Evolutionary conservation across 2,329 filamentous ascomycete genomes (phyloP).

Genomic region (Ophiostoma ulmi): DNA sequence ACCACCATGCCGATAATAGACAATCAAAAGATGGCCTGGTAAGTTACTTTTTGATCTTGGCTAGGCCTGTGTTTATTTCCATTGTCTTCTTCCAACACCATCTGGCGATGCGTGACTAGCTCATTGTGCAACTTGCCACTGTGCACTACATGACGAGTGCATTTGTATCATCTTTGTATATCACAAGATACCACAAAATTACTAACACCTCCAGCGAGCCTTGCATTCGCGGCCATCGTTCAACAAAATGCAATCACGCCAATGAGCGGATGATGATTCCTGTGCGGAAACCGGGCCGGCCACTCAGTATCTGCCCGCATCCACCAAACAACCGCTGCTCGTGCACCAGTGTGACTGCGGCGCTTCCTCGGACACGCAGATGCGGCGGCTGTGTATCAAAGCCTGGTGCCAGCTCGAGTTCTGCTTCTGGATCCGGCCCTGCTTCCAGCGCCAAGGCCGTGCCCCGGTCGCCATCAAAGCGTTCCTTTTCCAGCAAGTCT

Average conservation of each 20-base stretch:
- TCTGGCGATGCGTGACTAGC: background rate
- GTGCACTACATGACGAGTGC: too few relatives aligned
- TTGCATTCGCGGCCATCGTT: conserved; percentile 70
- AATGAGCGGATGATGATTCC: conserved; percentile 63
- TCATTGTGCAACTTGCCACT: background rate
- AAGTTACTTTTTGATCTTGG: conserved; percentile 35
- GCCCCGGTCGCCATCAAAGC: conserved; percentile 35
- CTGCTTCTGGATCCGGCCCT: conserved; percentile 17
- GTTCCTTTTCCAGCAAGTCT: conserved; percentile 30
- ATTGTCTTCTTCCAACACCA: background rate
- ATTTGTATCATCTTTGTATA: background rate
- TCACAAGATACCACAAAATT: background rate
- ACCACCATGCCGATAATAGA: conserved; percentile 64
- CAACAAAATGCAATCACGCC: conserved; percentile 67
- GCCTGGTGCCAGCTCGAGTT: conserved; percentile 24
- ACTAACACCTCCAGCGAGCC: conserved; percentile 50
- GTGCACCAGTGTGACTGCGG: conserved; percentile 59
- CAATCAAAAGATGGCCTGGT: conserved; percentile 70
- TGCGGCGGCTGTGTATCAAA: conserved; percentile 44
- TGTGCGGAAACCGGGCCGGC: conserved; percentile 66
- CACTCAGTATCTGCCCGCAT: conserved; percentile 65
- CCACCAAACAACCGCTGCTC: conserved; percentile 56
- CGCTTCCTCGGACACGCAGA: conserved; percentile 54
- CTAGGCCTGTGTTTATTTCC: background rate
- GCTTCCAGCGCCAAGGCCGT: conserved; percentile 21